phyloP scores from a whole-genome alignment of 208 protist species.

The Crithidia acanthocephali region DNA sequence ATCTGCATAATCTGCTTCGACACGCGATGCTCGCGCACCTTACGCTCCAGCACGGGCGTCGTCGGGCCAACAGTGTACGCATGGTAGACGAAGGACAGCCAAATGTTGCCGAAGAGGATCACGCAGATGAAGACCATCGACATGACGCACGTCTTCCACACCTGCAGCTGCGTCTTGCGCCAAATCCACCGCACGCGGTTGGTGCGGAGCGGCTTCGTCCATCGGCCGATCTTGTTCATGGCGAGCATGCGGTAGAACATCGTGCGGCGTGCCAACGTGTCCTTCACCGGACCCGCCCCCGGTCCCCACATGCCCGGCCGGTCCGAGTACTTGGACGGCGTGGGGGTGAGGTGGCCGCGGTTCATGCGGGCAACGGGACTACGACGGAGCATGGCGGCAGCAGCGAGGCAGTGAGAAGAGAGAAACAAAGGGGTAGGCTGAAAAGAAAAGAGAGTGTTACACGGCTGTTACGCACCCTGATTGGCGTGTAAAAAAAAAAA shows the following conservation, averaged over 20 bases:
- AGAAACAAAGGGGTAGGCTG: conserved; percentile 10
- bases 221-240: conserved; percentile 85
- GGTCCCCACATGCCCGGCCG: conserved; percentile 89
- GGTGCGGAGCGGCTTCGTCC: conserved; percentile 88
- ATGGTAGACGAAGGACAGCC: conserved; percentile 88
- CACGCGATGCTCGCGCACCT: conserved; percentile 89
- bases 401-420: neutral
- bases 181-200: conserved; percentile 82
- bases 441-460: neutral
- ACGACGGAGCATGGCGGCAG: conserved; percentile 70
- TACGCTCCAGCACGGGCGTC: conserved; percentile 89
- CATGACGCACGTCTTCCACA: conserved; percentile 91
- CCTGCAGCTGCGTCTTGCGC: conserved; percentile 85
- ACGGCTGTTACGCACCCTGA: too few species aligned
- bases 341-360: conserved; percentile 78
- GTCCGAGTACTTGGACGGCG: conserved; percentile 87
- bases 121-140: conserved; percentile 83
- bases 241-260: conserved; percentile 87
- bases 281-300: conserved; percentile 77
- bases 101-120: conserved; percentile 85
- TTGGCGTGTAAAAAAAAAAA: too few species aligned
- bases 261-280: conserved; percentile 80
- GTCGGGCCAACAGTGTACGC: conserved; percentile 89
- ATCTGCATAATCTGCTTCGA: conserved; percentile 93
- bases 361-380: conserved; percentile 57